Evolutionary conservation across 2,329 filamentous ascomycete species (phyloP), one percentile per base, ranked within the genome.

Genomic region (Aspergillus sergii): DNA sequence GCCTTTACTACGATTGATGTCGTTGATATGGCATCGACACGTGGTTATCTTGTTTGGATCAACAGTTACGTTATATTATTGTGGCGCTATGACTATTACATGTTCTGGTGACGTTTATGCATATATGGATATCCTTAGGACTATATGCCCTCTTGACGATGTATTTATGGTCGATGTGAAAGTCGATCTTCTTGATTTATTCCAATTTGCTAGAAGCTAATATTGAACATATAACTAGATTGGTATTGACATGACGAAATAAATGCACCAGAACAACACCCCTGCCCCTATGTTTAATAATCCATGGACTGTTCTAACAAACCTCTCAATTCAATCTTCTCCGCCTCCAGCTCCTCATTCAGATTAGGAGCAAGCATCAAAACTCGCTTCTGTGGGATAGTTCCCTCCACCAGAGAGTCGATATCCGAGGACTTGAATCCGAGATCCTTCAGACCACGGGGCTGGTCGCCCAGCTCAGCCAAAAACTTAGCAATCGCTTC

Each of bases 291-390:
- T 16, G 41, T 28, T 56, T 79, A 87, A 74, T 84, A 85, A 62
- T 81, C 80, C 81, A 88, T 76, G 32, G 84, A 82, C 69, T 84
- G 78, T 71, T 93, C 91, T 78, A 94, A 91, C 67, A 95, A 74
- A 12, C 74, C 77, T 66, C 88, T 84, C 71, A 95, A 77, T 78
- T 94, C 89, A 61, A 92, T 90, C 76, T 85, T 88, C 78, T 94
- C 91, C 55, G 84, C 82, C 71, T 89, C 83, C 54, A 92, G 77
- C 73, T 93, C 90, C 68, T 85, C 86, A 45, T 86, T 88, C 71
- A 99, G 78, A 30, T 87, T 93, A 0, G 95, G 96, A 34, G 95
- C 95, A 66, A 99, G 80, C 90, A 94, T 95, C 73, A 99, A 77
- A 60, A 99, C 96, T 68, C 95, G 84, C 61, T 88, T 88, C 81